Percentiles rank a stretch among this genome's conserved stretches.
These are phyloP conservation scores for Sporothrix schenckii DNA, from an alignment of 2,329 filamentous ascomycete genomes.

Conservation along the genomic window DNA sequence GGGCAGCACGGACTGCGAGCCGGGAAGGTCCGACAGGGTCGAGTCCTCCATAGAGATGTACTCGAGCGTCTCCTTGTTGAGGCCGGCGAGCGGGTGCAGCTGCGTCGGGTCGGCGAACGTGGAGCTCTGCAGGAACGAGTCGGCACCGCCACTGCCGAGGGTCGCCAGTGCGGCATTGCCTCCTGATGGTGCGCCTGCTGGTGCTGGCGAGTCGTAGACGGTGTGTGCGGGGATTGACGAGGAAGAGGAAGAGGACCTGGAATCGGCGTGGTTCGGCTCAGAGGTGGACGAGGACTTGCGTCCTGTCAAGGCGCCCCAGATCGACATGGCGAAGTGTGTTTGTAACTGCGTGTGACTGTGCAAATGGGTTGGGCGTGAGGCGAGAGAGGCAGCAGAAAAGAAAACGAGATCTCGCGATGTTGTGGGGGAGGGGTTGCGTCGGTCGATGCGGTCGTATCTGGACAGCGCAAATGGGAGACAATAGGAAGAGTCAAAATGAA, in stretches of 20 bases:
- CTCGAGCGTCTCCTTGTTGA: slow-evolving; percentile 91
- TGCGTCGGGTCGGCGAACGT: slow-evolving; percentile 81
- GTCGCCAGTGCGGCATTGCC: not conserved
- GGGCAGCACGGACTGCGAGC: slow-evolving; percentile 82
- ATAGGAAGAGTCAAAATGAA: not conserved
- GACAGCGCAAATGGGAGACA: not conserved
- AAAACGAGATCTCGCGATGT: slow-evolving; percentile 1
- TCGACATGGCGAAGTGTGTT: slow-evolving; percentile 48
- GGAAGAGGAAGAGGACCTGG: slow-evolving; percentile 49
- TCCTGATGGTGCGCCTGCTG: slow-evolving; percentile 16
- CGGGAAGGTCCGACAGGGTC: slow-evolving; percentile 80
- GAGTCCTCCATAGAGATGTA: slow-evolving; percentile 95
- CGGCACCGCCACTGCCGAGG: slow-evolving; percentile 69
- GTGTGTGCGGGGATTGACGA: slow-evolving; percentile 43
- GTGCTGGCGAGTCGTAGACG: slow-evolving; percentile 66
- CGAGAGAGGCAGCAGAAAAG: not conserved
- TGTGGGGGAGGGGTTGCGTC: slow-evolving; percentile 22
- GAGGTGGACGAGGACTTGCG: slow-evolving; percentile 50
- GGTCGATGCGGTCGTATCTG: slow-evolving; percentile 13
- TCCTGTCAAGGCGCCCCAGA: slow-evolving; percentile 66
- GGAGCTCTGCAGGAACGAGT: slow-evolving; percentile 78
- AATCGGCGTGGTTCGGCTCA: slow-evolving; percentile 38
- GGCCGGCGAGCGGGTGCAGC: slow-evolving; percentile 88
- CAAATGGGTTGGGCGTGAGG: not conserved
- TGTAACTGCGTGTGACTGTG: no score